phyloP scores from a whole-genome alignment of 495 filamentous ascomycete genomes.

The Podospora pseudocomata region DNA sequence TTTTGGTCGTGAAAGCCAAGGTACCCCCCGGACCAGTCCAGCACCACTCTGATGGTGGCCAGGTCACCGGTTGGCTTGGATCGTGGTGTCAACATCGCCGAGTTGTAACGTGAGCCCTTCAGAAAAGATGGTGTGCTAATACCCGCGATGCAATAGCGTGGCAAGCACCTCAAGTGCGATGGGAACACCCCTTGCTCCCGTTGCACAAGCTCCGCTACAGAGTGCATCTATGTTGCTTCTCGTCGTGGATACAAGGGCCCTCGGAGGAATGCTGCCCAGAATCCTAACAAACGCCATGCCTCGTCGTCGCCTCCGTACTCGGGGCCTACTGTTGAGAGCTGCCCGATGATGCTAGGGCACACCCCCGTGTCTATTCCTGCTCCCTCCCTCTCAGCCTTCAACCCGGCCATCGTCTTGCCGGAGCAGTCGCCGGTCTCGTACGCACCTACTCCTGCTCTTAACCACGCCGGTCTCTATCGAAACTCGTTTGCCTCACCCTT shows the following conservation, averaged over 20 bases:
- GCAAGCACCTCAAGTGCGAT: constrained; percentile 51
- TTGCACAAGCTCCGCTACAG: constrained; percentile 38
- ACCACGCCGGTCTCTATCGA: constrained; percentile 36
- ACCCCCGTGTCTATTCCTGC: constrained; percentile 28
- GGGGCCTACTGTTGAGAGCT: constrained; percentile 32
- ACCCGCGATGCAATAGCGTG: constrained; percentile 32
- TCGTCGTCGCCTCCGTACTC: constrained; percentile 43
- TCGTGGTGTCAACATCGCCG: background rate
- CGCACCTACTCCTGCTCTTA: constrained; percentile 29
- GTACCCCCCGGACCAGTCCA: constrained; percentile 6
- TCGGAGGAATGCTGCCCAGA: constrained; percentile 39
- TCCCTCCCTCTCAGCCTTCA: constrained; percentile 33
- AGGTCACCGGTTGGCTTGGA: background rate
- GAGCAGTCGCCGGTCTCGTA: constrained; percentile 41
- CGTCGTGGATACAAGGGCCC: constrained; percentile 52
- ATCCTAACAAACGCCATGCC: constrained; percentile 50
- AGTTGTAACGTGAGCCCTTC: background rate
- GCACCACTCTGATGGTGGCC: background rate
- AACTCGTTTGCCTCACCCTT: constrained; percentile 34
- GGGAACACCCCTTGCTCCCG: constrained; percentile 45
- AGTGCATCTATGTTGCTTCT: constrained; percentile 50
- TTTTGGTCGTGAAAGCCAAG: constrained; percentile 18
- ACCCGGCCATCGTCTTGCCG: constrained; percentile 36
- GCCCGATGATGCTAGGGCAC: constrained; percentile 46
- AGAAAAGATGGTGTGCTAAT: constrained; percentile 15